These are phyloP conservation scores for Phoenix dactylifera DNA, from an alignment of 176 grass and related monocot species.

Conservation along the genomic window DNA sequence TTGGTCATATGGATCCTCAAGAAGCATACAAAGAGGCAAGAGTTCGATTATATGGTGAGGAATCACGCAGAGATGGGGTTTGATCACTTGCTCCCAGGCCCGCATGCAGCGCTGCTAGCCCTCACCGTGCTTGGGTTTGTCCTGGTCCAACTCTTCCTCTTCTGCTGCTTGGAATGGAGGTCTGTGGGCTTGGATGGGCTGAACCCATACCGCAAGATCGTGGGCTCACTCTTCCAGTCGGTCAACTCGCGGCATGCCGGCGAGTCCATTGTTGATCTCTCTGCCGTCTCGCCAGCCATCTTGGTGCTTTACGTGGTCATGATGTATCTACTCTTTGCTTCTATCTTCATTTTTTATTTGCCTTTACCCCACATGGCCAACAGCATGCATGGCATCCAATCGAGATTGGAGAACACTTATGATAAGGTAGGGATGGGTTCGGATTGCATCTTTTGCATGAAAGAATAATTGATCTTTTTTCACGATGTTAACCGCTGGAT, in stretches of 20 bases:
- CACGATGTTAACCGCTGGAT: no score
- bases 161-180: slow-evolving; percentile 64
- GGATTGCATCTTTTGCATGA: no score
- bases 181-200: slow-evolving; percentile 40
- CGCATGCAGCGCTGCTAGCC: slow-evolving; percentile 18
- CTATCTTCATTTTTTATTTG: not conserved
- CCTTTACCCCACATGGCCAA: not conserved
- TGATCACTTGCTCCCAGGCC: slow-evolving; percentile 40
- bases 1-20: slow-evolving; percentile 22
- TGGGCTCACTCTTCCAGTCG: slow-evolving; percentile 47
- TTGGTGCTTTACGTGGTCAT: slow-evolving; percentile 60
- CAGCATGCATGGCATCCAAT: no score
- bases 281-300: slow-evolving; percentile 34
- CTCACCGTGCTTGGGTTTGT: slow-evolving; percentile 32
- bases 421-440: no score
- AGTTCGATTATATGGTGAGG: slow-evolving; percentile 22
- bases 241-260: slow-evolving; percentile 71
- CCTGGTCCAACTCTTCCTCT: slow-evolving; percentile 32
- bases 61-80: slow-evolving; percentile 26
- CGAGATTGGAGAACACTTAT: no score
- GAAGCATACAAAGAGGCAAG: slow-evolving; percentile 23
- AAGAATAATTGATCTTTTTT: no score
- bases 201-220: slow-evolving; percentile 41
- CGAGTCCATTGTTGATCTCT: slow-evolving; percentile 48
- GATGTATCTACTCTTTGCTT: slow-evolving; percentile 41